Evolutionary conservation across 225 moss, liverwort and hornwort genomes (phyloP), one percentile per base, ranked within the genome.

Genomic region (Pseudoscleropodium purum): DNA sequence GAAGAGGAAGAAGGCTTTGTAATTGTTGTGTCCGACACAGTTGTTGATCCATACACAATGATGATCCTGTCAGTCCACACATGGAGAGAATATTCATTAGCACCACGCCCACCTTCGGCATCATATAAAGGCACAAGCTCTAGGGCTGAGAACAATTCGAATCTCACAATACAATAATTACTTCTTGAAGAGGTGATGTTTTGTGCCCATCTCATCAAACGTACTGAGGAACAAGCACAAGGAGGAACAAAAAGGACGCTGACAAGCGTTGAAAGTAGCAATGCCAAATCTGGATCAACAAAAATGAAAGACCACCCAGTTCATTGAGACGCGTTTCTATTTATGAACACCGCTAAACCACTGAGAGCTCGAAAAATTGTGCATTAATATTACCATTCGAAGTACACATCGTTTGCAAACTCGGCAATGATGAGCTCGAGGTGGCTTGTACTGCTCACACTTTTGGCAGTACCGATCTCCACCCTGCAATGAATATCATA

Each of bases 1-100:
- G 66, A 98, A 98, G 84, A 98, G 96, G 85, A 98, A 97, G 91
- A 98, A 98, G 30, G 97, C 91, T 90, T 98, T 98, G 89, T 98
- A 97, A 91, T 98, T 98, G 95, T 96, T 97, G 90, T 98, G 96
- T 89, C 98, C 98, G 37, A 98, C 98, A 89, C 98, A 98, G 90
- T 98, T 98, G 79, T 98, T 98, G 87, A 97, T 98, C 98, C 98
- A 98, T 37, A 96, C 96, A 88, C 98, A 98, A 92, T 98, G 98
- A 90, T 98, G 98, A 90, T 98, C 98, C 98, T 98, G 96, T 89
- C 89, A 89, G 87, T 86, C 45, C 81, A 79, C 43, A 84, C 9
- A 75, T 43, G 18, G 63, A 26, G 56, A 61, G 63, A 54, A 51
- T 56, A 61, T 69, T 82, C 85, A 85, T 82, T 49, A 60, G 64